phyloP scores from a whole-genome alignment of 805 yeast genomes.

The Lachancea quebecensis region DNA sequence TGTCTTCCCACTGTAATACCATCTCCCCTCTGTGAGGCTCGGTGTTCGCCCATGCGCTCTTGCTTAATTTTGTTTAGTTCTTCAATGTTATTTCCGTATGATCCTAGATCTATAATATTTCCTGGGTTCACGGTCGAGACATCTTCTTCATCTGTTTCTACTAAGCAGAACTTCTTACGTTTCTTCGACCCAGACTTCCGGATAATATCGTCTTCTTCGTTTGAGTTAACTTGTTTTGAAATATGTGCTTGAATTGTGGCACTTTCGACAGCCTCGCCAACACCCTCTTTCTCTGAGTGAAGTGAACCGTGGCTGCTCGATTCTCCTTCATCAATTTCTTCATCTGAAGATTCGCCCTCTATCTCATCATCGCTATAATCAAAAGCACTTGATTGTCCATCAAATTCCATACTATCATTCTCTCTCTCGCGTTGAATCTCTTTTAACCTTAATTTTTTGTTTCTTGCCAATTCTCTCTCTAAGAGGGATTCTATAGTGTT shows the following conservation, averaged over 20 bases:
- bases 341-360: constrained; percentile 4
- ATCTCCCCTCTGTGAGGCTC: too few species aligned
- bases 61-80: not conserved
- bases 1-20: too few species aligned
- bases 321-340: not conserved
- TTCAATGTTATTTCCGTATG: constrained; percentile 20
- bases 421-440: constrained; percentile 30
- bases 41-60: not conserved
- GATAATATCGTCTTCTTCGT: constrained; percentile 1
- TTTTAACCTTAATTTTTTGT: constrained; percentile 37
- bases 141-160: constrained; percentile 11
- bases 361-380: constrained; percentile 21
- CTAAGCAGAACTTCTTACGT: not conserved
- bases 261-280: constrained; percentile 11
- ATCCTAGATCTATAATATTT: constrained; percentile 23
- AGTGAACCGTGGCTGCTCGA: not conserved
- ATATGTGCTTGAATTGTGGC: constrained; percentile 7
- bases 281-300: constrained; percentile 7
- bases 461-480: constrained; percentile 47
- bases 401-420: not conserved
- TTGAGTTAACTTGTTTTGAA: constrained; percentile 10
- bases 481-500: constrained; percentile 30
- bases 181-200: not conserved
- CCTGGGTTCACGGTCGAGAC: not conserved
- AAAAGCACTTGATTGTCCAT: constrained; percentile 8